Evolutionary conservation across 2,329 filamentous ascomycete genomes (phyloP), one percentile per base, ranked within the genome.

Genomic region (Zasmidium citrigriseum): DNA sequence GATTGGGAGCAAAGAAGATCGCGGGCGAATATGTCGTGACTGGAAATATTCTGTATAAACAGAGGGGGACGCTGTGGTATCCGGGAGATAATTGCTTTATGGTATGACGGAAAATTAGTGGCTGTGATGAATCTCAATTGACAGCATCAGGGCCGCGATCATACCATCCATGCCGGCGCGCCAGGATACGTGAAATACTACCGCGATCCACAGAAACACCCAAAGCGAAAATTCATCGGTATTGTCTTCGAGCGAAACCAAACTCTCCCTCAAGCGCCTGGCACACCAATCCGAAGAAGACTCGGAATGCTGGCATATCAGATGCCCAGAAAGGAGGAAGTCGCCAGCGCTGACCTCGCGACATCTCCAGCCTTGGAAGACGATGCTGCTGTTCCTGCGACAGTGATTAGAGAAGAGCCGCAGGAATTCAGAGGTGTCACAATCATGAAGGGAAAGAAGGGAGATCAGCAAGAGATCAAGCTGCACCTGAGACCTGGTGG

Each of bases 11-110:
- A 4, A 99, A 99, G 83, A 91, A 93, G 77, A 88, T 89, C 18
- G 91, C 90, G 75, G 93, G 90, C 90, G 81, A 97, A 80, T 96
- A 89, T 75, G 95, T 99, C 34, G 89, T 96, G 58, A 89, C 93
- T 3, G 95, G 95, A 55, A 98, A 96, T 80, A 99, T 99, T 77
- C 90, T 99, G 78, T 99, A 95, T 85, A 92, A 91, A 74, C 95
- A 99, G 77, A 89, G 93, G 70, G 95, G 95, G 68, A 96, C 95
- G 3, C 85, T 88, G 70, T 99, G 95, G 95, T 93, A 89, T 75
- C 89, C 95, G 1, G 95, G 95, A 70, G 95, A 98, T 75, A 98
- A 99, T 78, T 91, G 90, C 76, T 90, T 88, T 69, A 93, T 98
- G 82, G 70, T 73, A 66, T 38, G 61, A n/a, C 0, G 9, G 21